Evolutionary conservation across 768 basidiomycete species (phyloP).

Genomic region (Naematelia encephala): DNA sequence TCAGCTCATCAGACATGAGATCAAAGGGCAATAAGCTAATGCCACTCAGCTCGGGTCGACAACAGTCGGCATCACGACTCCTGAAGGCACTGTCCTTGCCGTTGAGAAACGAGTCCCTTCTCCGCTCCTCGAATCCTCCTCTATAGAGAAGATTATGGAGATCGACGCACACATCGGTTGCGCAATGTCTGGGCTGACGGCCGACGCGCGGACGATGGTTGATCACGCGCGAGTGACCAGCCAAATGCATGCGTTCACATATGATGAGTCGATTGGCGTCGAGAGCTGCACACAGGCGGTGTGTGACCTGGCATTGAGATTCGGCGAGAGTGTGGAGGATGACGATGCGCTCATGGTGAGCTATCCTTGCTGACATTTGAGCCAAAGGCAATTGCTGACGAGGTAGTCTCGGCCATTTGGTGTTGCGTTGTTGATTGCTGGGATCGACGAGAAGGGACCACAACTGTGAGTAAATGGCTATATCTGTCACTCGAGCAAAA

Average conservation of each 20-base stretch:
- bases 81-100: slow-evolving; percentile 83
- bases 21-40: neutral
- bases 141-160: slow-evolving; percentile 99
- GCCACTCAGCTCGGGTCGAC: slow-evolving; percentile 83
- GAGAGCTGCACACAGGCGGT: slow-evolving; percentile 98
- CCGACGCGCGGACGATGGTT: slow-evolving; percentile 98
- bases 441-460: slow-evolving; percentile 90
- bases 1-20: slow-evolving; percentile 43
- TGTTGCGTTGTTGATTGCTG: slow-evolving; percentile 95
- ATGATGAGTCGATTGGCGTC: slow-evolving; percentile 93
- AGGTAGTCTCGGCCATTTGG: slow-evolving; percentile 86
- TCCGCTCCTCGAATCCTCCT: slow-evolving; percentile 86
- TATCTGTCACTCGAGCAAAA: neutral
- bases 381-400: neutral
- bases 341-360: slow-evolving; percentile 94
- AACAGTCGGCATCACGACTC: slow-evolving; percentile 89
- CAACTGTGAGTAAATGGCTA: slow-evolving; percentile 68
- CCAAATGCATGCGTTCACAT: slow-evolving; percentile 78
- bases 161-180: slow-evolving; percentile 95
- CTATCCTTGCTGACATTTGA: neutral
- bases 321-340: slow-evolving; percentile 98
- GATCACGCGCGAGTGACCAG: slow-evolving; percentile 97
- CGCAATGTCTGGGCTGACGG: slow-evolving; percentile 92
- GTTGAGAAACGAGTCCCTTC: slow-evolving; percentile 99
- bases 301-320: slow-evolving; percentile 91